These are phyloP conservation scores for Onygenales sp. DNA, from an alignment of 2,329 filamentous ascomycete species.

Conservation along the genomic window DNA sequence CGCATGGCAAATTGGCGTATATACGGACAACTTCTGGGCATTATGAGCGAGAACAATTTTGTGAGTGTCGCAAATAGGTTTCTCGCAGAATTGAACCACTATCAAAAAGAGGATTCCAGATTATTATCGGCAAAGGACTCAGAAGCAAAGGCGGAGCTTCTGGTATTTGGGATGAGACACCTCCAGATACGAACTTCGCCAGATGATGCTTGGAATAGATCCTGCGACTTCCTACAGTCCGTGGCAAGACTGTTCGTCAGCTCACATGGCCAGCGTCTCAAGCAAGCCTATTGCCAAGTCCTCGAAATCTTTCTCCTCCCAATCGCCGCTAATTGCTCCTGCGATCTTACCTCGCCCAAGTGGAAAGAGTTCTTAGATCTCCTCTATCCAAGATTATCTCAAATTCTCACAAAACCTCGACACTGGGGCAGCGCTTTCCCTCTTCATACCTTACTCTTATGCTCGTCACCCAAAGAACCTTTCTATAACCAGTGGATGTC, in stretches of 20 bases:
- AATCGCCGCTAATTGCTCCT: constrained; percentile 69
- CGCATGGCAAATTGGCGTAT: constrained; percentile 93
- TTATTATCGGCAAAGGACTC: constrained; percentile 44
- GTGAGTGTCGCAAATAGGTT: constrained; percentile 73
- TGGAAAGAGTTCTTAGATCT: constrained; percentile 80
- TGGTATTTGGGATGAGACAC: constrained; percentile 87
- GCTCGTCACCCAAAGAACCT: constrained; percentile 73
- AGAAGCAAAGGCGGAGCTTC: constrained; percentile 75
- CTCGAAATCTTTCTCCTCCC: constrained; percentile 79
- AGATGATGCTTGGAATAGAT: constrained; percentile 68
- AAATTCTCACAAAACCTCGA: constrained; percentile 82
- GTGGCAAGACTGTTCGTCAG: constrained; percentile 74
- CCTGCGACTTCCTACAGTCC: constrained; percentile 78
- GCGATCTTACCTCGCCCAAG: constrained; percentile 67
- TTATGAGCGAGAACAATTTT: constrained; percentile 93
- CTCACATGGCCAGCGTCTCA: constrained; percentile 80
- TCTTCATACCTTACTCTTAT: constrained; percentile 75
- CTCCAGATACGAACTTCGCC: constrained; percentile 66
- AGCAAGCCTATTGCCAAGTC: constrained; percentile 89
- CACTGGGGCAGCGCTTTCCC: constrained; percentile 89
- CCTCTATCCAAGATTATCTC: constrained; percentile 66
- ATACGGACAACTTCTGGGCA: constrained; percentile 84
- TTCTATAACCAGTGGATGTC: constrained; percentile 84
- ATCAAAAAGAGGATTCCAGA: constrained; percentile 60
- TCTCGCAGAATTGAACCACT: constrained; percentile 66